Base-by-base conservation (phyloP, 805 yeast species). In the Candida chilensis region DNA sequence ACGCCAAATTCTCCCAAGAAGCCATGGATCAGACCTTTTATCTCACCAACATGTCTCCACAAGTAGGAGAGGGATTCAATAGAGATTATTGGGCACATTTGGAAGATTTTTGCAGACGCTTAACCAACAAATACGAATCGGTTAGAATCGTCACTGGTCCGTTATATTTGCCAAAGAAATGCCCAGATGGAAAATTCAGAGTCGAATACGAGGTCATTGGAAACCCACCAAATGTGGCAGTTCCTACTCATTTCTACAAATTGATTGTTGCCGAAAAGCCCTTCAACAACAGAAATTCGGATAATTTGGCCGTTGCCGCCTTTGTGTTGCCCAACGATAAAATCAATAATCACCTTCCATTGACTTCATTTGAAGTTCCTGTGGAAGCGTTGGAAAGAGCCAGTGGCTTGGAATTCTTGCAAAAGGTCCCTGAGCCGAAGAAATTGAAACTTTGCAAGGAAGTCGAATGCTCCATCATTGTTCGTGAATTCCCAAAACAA, bases 31-130 rank as follows among this genome's bases (percentile, higher is more conserved):
- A 90, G 52, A 92, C 98, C 0, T 92, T 92, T 47, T 74, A 64
- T 39, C 60, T 92, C 43, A 79, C 95, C 5, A 92, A 92, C 54
- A 90, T 92, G 68, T 74, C 94, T 5, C 98, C 98, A 1, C 98
- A 92, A 53, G 95, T 92, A 3, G 98, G 98, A 3, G 94, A 81
- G 4, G 98, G 98, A 0, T 92, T 92, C 62, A 92, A 92, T 57
- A 69, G 98, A 44, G 97, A 92, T 51, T 64, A 92, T 52, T 92
- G 98, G 98, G 94, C 97, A 0, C 95, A 87, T 52, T 74, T 92
- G 36, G 98, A 92, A 54, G 82, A 83, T 45, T 92, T 92, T 50
- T 74, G 79, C 27, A 68, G 98, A 38, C 67, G 84, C 32, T 66
- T 90, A 38, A 82, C 95, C 4, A 45, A 58, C n/a, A 62, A 64